phyloP scores from a whole-genome alignment of 164 flowering plant species.

The Liriodendron chinense region DNA sequence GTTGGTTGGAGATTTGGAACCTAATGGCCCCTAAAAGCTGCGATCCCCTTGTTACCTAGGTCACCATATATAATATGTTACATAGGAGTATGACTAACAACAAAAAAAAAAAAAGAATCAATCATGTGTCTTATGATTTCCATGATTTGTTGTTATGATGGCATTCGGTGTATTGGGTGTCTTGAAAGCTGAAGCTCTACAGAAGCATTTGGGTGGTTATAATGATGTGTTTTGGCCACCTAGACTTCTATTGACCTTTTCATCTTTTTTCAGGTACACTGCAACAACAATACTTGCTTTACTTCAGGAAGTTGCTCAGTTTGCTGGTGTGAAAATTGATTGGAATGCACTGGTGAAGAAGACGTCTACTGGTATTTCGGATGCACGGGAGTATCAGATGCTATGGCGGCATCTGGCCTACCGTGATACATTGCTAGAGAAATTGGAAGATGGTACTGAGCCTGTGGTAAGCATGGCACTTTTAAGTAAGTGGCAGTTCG shows the following conservation, averaged over 20 bases:
- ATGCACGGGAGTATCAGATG: conserved; percentile 87
- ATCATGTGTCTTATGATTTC: background rate
- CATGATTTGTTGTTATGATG: background rate
- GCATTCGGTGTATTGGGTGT: background rate
- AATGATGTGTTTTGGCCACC: background rate
- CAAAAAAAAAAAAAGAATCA: background rate
- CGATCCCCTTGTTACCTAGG: too few species aligned
- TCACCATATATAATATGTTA: background rate
- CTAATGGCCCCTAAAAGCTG: too few species aligned
- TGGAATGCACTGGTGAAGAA: conserved; percentile 72
- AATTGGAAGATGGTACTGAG: conserved; percentile 41
- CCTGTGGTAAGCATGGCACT: conserved; percentile 54
- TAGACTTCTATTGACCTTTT: conserved; percentile 1
- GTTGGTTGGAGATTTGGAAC: too few species aligned
- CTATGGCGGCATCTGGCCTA: conserved; percentile 97
- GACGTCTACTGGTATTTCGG: conserved; percentile 71
- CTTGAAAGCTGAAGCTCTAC: background rate
- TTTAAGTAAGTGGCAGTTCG: background rate
- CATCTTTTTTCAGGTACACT: conserved; percentile 45
- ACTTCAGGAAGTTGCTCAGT: conserved; percentile 70
- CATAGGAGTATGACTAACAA: background rate
- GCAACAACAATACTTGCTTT: conserved; percentile 58
- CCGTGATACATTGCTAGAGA: conserved; percentile 40
- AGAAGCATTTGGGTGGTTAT: background rate
- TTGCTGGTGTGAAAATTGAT: conserved; percentile 50